Base-by-base conservation (phyloP, 805 yeast species). In the Naumovozyma baii region DNA sequence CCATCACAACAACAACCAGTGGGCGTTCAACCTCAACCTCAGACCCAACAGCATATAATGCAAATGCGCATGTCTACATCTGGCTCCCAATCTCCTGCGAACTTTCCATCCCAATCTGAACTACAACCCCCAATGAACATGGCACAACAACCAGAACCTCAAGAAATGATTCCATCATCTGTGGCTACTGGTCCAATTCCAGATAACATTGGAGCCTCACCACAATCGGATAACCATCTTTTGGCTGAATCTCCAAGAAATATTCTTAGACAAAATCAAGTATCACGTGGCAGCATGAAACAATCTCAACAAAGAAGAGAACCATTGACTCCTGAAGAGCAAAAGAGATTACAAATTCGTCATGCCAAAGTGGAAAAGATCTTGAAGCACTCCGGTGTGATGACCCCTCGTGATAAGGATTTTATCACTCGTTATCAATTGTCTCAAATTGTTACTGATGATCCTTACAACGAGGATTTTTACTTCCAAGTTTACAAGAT, bases 371-470 rank as follows among this genome's bases (percentile, higher is more conserved):
- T 82, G 37, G 72, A 78, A 35, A 72, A 81, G 47, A 83, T 86
- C 52, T 71, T 83, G 56, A 78, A 76, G 54, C 85, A 80, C 66
- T 83, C 92, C 20, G 96, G 96, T 47, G 76, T 92, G 47, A 92
- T 92, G 98, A 85, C 87, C 53, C 95, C 95, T 42, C 83, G 90
- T 66, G 98, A 92, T 62, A 88, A 88, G 66, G 96, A 90, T 64
- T 87, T 84, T 57, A 90, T 92, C 37, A 86, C 96, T 33, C 75
- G 96, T 59, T 80, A 88, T 57, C 98, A 92, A 64, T 72, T 92
- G 47, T 86, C 95, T 37, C 96, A 88, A 61, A 83, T 92, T 63
- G 96, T 92, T 37, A 83, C 96, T 9, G 96, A 88, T 41, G 97
- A 92, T 63, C 98, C 98, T 12, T 85, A 83, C 62, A 86, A 84